Conservation (phyloP, 306 rosid genomes). For the Heteromeles arbutifolia region DNA sequence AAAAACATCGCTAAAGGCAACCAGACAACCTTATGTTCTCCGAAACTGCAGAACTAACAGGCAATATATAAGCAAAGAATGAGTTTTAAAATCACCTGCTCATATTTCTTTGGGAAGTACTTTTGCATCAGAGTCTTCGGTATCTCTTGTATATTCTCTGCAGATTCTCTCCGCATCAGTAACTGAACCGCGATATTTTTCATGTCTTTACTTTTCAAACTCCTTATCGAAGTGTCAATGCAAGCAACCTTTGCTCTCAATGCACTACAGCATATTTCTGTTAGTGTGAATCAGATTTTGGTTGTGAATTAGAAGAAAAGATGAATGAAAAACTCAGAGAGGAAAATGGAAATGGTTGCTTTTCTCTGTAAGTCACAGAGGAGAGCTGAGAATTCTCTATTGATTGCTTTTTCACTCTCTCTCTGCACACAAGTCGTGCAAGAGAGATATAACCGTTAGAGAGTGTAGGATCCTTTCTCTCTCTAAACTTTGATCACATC, state of each 20-base stretch:
- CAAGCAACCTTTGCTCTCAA: conserved; percentile 44
- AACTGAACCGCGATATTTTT: conserved; percentile 29
- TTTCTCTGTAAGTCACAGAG: too few species aligned
- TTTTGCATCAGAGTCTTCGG: conserved; percentile 34
- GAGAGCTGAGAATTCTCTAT: too few species aligned
- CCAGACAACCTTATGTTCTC: not conserved
- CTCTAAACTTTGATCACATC: too few species aligned
- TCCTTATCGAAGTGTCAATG: conserved; percentile 34
- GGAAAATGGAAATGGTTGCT: too few species aligned
- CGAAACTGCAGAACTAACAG: not conserved
- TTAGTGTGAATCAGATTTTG: too few species aligned
- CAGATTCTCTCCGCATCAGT: conserved; percentile 32
- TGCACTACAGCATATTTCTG: too few species aligned
- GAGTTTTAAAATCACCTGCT: conserved; percentile 39
- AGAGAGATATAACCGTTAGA: too few species aligned
- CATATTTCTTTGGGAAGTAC: conserved; percentile 23
- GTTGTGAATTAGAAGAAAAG: too few species aligned
- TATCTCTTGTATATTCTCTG: conserved; percentile 46
- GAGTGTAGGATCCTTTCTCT: too few species aligned
- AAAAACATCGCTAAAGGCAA: not conserved
- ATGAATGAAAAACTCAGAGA: too few species aligned
- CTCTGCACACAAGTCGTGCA: too few species aligned
- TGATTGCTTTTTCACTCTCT: too few species aligned
- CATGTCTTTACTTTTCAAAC: conserved; percentile 29
- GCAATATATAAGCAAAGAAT: not conserved